Evolutionary conservation across 106 monocot genomes (phyloP).

Genomic region (Acorus calamus): DNA sequence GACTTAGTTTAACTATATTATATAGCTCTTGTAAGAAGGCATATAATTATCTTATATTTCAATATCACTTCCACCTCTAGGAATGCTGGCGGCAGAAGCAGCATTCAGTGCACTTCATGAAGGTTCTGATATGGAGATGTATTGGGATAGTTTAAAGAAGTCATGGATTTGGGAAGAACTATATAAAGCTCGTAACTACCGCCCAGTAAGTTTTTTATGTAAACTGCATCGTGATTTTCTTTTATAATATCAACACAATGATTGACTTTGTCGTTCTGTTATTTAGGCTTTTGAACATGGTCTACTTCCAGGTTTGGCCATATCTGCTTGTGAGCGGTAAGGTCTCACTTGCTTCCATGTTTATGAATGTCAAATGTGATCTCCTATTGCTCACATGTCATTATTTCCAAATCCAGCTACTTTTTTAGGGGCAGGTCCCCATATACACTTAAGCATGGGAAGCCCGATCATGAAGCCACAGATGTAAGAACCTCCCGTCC

Average conservation of each 20-base stretch:
- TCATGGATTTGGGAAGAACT: constrained; percentile 99
- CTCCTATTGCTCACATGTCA: constrained; percentile 4
- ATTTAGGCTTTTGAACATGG: constrained; percentile 91
- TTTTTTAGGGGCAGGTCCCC: constrained; percentile 53
- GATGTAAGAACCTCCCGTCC: constrained; percentile 33
- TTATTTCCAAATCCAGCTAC: constrained; percentile 26
- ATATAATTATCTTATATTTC: not conserved
- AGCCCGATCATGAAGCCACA: constrained; percentile 93
- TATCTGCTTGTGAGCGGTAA: constrained; percentile 90
- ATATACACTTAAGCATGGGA: constrained; percentile 81
- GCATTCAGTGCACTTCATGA: constrained; percentile 48
- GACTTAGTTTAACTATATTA: too few relatives aligned
- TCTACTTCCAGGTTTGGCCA: constrained; percentile 73
- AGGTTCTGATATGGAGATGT: constrained; percentile 67
- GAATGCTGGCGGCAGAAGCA: constrained; percentile 97
- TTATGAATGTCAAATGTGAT: constrained; percentile 2
- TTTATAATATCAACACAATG: not conserved
- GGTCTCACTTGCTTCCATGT: constrained; percentile 3
- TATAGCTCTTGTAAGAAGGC: too few relatives aligned
- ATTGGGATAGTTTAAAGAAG: constrained; percentile 71
- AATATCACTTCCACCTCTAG: constrained; percentile 20
- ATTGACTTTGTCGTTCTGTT: not conserved
- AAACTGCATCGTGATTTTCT: not conserved
- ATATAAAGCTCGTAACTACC: constrained; percentile 73
- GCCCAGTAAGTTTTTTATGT: constrained; percentile 45